Evolutionary conservation across 164 flowering plant genomes (phyloP).

Genomic region (Cinnamomum chago): DNA sequence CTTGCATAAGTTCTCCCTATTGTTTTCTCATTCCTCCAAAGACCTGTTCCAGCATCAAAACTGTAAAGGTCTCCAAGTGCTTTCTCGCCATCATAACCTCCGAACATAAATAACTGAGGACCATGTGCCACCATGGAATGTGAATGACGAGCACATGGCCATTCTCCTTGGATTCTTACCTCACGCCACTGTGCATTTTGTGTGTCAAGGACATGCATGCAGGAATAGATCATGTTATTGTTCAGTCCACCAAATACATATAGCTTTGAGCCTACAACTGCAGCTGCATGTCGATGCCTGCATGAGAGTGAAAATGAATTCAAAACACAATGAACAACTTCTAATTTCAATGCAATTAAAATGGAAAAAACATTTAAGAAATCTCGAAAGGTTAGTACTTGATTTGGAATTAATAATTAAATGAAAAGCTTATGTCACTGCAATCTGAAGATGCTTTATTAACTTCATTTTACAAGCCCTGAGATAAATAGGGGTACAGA

Average conservation of each 20-base stretch:
- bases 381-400: neutral
- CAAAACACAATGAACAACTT: neutral
- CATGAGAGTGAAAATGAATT: slow-evolving; percentile 1
- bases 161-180: slow-evolving; percentile 42
- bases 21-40: slow-evolving; percentile 60
- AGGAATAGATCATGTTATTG: slow-evolving; percentile 48
- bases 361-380: neutral
- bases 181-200: slow-evolving; percentile 55
- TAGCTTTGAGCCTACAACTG: slow-evolving; percentile 60
- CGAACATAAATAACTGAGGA: slow-evolving; percentile 64
- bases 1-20: slow-evolving; percentile 55
- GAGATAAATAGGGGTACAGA: neutral
- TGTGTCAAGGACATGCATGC: slow-evolving; percentile 63
- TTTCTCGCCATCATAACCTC: slow-evolving; percentile 75
- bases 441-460: neutral
- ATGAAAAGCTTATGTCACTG: neutral
- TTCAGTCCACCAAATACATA: slow-evolving; percentile 85
- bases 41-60: slow-evolving; percentile 44
- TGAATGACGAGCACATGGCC: slow-evolving; percentile 88
- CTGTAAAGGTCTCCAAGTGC: slow-evolving; percentile 74
- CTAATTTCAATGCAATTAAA: neutral
- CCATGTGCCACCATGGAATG: slow-evolving; percentile 71
- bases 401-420: neutral
- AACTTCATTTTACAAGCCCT: neutral
- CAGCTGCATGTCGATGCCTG: slow-evolving; percentile 99